A percentile compares a stretch with the other conserved stretches of the same genome.
Evolutionary conservation across 345 rosid species (phyloP).

Genomic region (Eucalyptus cloeziana): DNA sequence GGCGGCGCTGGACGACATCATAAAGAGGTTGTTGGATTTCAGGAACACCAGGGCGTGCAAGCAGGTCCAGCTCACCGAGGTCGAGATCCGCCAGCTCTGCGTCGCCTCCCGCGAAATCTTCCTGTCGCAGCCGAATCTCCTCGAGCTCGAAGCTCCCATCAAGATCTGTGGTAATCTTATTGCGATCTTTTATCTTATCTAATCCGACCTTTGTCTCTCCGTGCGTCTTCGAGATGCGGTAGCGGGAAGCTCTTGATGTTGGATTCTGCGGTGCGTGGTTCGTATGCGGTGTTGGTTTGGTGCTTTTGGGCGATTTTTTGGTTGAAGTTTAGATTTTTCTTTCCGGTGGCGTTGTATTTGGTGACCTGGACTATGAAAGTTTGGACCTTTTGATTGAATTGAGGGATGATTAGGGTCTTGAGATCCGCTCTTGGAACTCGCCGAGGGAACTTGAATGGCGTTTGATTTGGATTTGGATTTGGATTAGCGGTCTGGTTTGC

Average conservation of each 20-base stretch:
- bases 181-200: not conserved
- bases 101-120: conserved; percentile 53
- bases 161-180: conserved; percentile 73
- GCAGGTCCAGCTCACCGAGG: conserved; percentile 72
- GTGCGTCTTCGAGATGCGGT: not conserved
- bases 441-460: not conserved
- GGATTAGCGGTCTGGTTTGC: not conserved
- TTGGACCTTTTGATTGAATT: not conserved
- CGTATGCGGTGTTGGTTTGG: not conserved
- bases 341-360: not conserved
- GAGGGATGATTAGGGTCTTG: not conserved
- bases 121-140: conserved; percentile 82
- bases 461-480: not conserved
- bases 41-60: conserved; percentile 52
- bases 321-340: not conserved
- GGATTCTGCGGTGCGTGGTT: not conserved
- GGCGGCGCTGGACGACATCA: conserved; percentile 58
- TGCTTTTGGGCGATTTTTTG: not conserved
- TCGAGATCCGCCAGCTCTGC: conserved; percentile 86
- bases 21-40: conserved; percentile 49
- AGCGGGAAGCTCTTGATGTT: not conserved
- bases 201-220: not conserved
- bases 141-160: conserved; percentile 89
- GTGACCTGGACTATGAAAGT: not conserved
- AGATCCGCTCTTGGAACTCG: not conserved